Base-by-base conservation (phyloP, 2,329 filamentous ascomycete species). In the Ramularia endophylla region DNA sequence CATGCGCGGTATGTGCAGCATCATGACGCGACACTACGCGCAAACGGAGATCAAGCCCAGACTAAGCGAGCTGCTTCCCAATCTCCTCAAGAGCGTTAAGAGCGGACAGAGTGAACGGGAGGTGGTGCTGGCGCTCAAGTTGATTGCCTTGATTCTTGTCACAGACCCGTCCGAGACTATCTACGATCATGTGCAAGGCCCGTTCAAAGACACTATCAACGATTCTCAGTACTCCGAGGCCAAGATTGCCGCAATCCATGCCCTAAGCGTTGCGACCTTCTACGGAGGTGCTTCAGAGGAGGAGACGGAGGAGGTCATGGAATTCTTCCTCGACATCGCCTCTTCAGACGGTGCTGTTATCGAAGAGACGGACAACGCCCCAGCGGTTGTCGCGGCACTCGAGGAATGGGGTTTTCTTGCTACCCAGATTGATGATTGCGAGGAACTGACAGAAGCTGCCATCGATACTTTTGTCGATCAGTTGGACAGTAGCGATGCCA, bases 391-490 rank as follows among this genome's bases (percentile, higher is more conserved):
- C 3, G 84, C 86, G 1, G 85, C 87, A 0, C 69, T 94, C 1
- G 76, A 83, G 50, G 79, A 82, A 44, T 94, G 87, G 85, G 83
- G 82, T 1, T 83, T 90, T 50, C 74, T 94, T 4, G 85, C 84
- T 4, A 88, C 84, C 3, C 78, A 85, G 46, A 68, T 90, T 5
- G 82, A 88, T 3, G 85, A 90, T 54, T 71, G 88, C 31, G 79
- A 85, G 52, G 74, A 77, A 12, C 73, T 80, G 46, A 86, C 83
- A 22, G 81, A 87, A 49, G 67, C 78, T 19, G 83, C 85, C 12
- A 76, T 92, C 54, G 84, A 92, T 39, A 81, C 83, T 2, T 87
- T 95, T 53, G 80, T 86, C 30, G 87, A 94, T 35, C 88, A 94
- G 63, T 81, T 95, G 13, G 81, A 89, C 45, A 87, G 84, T 60